A percentile compares a stretch with the other conserved stretches of the same genome.
Evolutionary conservation across 2,329 filamentous ascomycete species (phyloP).

Genomic region (Akanthomyces uredinophilus): DNA sequence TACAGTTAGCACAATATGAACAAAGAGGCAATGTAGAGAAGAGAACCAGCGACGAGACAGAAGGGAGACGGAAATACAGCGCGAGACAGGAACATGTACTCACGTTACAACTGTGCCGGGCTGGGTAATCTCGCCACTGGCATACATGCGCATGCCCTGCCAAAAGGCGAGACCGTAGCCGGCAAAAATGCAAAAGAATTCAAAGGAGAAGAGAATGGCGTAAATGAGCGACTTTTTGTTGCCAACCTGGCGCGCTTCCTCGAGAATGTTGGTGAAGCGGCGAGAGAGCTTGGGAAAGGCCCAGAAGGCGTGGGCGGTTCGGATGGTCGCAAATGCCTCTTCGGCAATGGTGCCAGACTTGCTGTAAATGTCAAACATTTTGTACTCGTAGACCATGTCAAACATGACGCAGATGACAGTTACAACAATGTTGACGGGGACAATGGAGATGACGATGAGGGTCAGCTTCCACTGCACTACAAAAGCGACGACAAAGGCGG

Average conservation of each 20-base stretch:
- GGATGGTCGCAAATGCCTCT: conserved; percentile 43
- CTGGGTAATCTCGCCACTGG: conserved; percentile 38
- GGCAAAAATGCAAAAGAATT: conserved; percentile 44
- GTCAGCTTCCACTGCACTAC: conserved; percentile 38
- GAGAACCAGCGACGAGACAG: background rate
- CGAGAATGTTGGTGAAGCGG: conserved; percentile 39
- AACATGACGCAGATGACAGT: conserved; percentile 33
- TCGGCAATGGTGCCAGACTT: conserved; percentile 42
- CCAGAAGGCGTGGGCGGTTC: conserved; percentile 47
- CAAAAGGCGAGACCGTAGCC: conserved; percentile 47
- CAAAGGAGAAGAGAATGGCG: conserved; percentile 38
- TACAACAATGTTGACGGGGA: conserved; percentile 39
- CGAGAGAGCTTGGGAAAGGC: conserved; percentile 38
- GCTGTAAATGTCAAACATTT: conserved; percentile 39
- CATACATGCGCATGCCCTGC: conserved; percentile 45
- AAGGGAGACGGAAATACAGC: background rate
- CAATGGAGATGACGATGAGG: conserved; percentile 40
- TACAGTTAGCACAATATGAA: background rate
- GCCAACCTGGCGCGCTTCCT: conserved; percentile 34
- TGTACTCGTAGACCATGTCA: conserved; percentile 38
- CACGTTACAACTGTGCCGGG: conserved; percentile 43
- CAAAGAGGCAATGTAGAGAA: background rate
- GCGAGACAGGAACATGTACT: conserved; percentile 17
- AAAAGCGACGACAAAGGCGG: conserved; percentile 37
- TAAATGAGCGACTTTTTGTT: conserved; percentile 40